A percentile compares a stretch with the other conserved stretches of the same genome.
phyloP scores from a whole-genome alignment of 768 basidiomycete species.

The Suillus weaverae region DNA sequence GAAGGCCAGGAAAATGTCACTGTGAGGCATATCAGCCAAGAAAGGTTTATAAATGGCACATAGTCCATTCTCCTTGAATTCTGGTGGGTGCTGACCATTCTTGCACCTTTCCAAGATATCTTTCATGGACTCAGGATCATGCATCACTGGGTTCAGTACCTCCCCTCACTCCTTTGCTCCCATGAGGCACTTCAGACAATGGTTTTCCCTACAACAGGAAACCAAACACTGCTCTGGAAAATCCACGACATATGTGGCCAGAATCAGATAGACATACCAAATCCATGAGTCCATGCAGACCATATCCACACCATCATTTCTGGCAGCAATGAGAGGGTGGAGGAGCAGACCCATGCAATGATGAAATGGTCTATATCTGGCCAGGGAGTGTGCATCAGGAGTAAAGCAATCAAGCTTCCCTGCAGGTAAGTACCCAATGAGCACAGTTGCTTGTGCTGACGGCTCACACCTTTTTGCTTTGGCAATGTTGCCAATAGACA shows the following conservation, averaged over 20 bases:
- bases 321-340: slow-evolving; percentile 16
- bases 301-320: slow-evolving; percentile 19
- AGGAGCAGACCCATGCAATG: slow-evolving; percentile 18
- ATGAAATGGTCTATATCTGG: slow-evolving; percentile 24
- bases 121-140: no score
- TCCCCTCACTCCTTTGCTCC: no score
- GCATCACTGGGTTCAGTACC: no score
- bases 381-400: slow-evolving; percentile 4
- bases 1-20: slow-evolving; percentile 39
- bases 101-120: no score
- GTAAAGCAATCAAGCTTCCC: slow-evolving; percentile 10
- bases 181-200: no score
- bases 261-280: slow-evolving; percentile 20
- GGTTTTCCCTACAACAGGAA: no score
- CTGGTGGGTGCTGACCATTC: no score
- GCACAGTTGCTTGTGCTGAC: slow-evolving; percentile 10
- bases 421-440: slow-evolving; percentile 9
- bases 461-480: slow-evolving; percentile 15
- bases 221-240: no score
- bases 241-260: slow-evolving; percentile 12
- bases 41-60: no score
- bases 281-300: slow-evolving; percentile 16
- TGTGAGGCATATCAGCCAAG: slow-evolving; percentile 11
- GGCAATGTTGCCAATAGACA: slow-evolving; percentile 25
- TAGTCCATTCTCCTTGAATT: no score